Evolutionary conservation across 1,284 basidiomycete genomes (phyloP).

Genomic region (Pseudozyma flocculosa): DNA sequence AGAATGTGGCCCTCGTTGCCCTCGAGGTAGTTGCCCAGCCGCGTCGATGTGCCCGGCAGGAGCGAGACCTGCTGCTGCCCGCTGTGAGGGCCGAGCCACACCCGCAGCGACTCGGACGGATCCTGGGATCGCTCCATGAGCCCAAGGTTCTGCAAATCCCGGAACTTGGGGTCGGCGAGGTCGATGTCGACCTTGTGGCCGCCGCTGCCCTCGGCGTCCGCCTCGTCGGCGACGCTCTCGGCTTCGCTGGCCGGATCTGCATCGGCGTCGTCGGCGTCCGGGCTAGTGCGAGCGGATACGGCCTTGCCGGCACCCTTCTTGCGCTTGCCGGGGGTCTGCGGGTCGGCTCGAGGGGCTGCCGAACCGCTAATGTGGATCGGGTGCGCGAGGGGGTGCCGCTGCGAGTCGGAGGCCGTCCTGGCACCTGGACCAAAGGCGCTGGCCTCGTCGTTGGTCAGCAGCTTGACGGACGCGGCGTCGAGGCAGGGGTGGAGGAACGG

Average conservation of each 20-base stretch:
- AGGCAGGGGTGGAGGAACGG: constrained; percentile 26
- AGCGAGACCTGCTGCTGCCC: constrained; percentile 15
- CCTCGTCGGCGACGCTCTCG: constrained; percentile 1
- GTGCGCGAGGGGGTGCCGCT: constrained; percentile 2
- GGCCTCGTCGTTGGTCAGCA: constrained; percentile 6
- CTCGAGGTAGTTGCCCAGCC: constrained; percentile 16
- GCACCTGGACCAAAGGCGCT: constrained; percentile 9
- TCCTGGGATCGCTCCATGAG: constrained; percentile 15
- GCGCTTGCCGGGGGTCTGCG: constrained; percentile 15
- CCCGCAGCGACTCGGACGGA: constrained; percentile 12
- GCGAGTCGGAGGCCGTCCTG: constrained; percentile 1
- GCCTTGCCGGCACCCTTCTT: constrained; percentile 8
- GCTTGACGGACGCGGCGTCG: background rate
- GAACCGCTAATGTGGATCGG: constrained; percentile 19
- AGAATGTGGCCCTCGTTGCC: constrained; percentile 29
- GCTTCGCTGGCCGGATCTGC: constrained; percentile 1
- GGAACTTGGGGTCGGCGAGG: constrained; percentile 17
- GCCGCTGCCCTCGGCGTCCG: constrained; percentile 14
- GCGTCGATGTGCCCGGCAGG: constrained; percentile 3
- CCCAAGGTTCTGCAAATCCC: constrained; percentile 19
- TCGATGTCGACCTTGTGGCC: constrained; percentile 15
- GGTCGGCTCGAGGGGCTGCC: constrained; percentile 16
- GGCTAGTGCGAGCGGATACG: background rate
- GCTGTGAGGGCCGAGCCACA: constrained; percentile 15
- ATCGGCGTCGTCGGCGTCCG: constrained; percentile 1